These are phyloP conservation scores for Albatrellus sp. DNA, from an alignment of 1,284 basidiomycete genomes.

Conservation along the genomic window DNA sequence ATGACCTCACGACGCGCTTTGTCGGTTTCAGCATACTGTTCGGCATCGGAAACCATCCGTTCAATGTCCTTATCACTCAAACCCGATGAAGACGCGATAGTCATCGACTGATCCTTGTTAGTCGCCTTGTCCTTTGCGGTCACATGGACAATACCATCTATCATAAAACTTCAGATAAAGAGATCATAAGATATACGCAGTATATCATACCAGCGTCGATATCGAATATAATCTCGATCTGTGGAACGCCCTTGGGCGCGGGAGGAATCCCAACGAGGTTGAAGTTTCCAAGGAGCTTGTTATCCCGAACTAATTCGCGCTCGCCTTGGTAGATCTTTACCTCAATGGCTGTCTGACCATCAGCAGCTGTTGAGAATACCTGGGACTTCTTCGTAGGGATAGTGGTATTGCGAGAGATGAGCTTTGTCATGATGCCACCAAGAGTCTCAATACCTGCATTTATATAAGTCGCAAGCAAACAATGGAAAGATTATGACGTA, in stretches of 20 bases:
- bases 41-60: conserved; percentile 92
- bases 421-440: conserved; percentile 97
- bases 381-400: conserved; percentile 99
- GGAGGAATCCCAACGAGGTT: conserved; percentile 97
- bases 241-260: conserved; percentile 95
- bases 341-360: conserved; percentile 92
- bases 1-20: conserved; percentile 83
- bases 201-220: conserved; percentile 77
- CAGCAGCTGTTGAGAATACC: conserved; percentile 95
- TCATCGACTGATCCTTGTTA: conserved; percentile 94
- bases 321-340: conserved; percentile 99
- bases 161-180: background rate
- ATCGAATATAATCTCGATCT: conserved; percentile 98
- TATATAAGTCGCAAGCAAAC: conserved; percentile 1
- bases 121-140: conserved; percentile 97
- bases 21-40: conserved; percentile 87
- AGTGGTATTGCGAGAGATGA: conserved; percentile 94
- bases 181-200: background rate
- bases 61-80: conserved; percentile 95
- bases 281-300: conserved; percentile 99
- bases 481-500: conserved; percentile 16
- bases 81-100: conserved; percentile 94
- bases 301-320: conserved; percentile 93
- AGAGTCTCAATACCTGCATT: conserved; percentile 80
- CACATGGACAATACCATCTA: conserved; percentile 94